Percentiles rank a stretch among this genome's conserved stretches.
Evolutionary conservation across 176 grass and related monocot species (phyloP).

Genomic region (Cenchrus americanus): DNA sequence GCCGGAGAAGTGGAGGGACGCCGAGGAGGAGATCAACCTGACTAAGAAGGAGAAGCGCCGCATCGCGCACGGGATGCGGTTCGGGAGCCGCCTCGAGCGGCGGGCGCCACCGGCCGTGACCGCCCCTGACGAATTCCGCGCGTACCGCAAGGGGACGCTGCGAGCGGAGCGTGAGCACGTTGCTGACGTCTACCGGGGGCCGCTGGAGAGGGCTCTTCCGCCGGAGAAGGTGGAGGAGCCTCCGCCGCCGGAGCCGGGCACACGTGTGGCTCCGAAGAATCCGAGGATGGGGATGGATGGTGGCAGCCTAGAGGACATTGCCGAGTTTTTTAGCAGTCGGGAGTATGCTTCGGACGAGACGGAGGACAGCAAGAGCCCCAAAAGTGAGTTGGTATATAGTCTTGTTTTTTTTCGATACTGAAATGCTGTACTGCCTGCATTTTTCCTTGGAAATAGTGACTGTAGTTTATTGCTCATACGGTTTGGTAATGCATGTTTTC

Average conservation of each 20-base stretch:
- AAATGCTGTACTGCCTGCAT: neutral
- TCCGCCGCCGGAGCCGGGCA: constrained; percentile 45
- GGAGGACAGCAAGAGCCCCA: constrained; percentile 46
- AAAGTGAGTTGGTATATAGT: constrained; percentile 44
- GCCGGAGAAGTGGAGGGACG: constrained; percentile 76
- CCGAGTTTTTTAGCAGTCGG: constrained; percentile 62
- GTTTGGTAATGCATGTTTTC: neutral
- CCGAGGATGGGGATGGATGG: constrained; percentile 57
- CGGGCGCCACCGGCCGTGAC: constrained; percentile 58
- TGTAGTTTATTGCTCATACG: constrained; percentile 1
- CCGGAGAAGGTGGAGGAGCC: constrained; percentile 39
- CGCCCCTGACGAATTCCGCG: constrained; percentile 55
- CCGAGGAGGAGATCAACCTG: constrained; percentile 85
- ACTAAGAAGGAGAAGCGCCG: constrained; percentile 94
- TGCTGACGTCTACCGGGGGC: constrained; percentile 39
- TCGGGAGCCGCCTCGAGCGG: constrained; percentile 76
- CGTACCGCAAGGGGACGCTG: constrained; percentile 63
- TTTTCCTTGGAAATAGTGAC: neutral
- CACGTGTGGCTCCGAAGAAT: constrained; percentile 79
- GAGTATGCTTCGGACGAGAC: constrained; percentile 46
- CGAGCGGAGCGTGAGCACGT: constrained; percentile 43
- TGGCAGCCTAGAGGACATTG: constrained; percentile 63
- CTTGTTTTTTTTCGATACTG: neutral
- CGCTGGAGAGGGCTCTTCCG: constrained; percentile 22
- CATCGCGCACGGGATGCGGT: constrained; percentile 78